A percentile compares a stretch with the other conserved stretches of the same genome.
phyloP scores from a whole-genome alignment of 179 eudicot genomes.

The Beta corolliflora region DNA sequence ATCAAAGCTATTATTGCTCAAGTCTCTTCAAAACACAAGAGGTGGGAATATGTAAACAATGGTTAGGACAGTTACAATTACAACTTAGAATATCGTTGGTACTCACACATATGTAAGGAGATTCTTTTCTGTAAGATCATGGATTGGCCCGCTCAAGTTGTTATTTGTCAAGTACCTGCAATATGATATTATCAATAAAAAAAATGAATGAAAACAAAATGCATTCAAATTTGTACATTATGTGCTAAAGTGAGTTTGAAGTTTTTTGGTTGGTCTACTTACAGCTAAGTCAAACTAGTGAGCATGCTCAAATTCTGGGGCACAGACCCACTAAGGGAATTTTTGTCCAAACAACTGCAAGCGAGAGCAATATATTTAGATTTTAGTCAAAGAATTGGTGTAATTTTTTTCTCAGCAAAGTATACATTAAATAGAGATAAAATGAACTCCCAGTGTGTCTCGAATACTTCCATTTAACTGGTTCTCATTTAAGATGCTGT shows the following conservation, averaged over 20 bases:
- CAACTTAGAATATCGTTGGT: not conserved
- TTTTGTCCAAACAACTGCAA: slow-evolving; percentile 58
- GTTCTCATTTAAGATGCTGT: slow-evolving; percentile 67
- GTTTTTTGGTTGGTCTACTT: slow-evolving; percentile 24
- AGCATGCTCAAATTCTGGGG: slow-evolving; percentile 45
- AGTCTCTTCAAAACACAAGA: slow-evolving; percentile 55
- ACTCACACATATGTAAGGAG: slow-evolving; percentile 47
- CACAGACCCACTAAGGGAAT: slow-evolving; percentile 44
- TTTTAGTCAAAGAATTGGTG: not conserved
- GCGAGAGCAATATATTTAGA: slow-evolving; percentile 14
- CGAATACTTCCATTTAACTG: slow-evolving; percentile 57
- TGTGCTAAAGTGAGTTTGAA: not conserved
- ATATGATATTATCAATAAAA: slow-evolving; percentile 3
- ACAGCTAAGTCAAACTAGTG: slow-evolving; percentile 43
- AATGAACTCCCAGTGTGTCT: slow-evolving; percentile 40
- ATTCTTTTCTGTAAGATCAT: slow-evolving; percentile 42
- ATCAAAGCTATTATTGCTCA: slow-evolving; percentile 73
- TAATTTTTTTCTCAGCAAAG: not conserved
- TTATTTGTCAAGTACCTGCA: slow-evolving; percentile 47
- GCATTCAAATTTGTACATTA: not conserved
- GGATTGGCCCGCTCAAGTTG: slow-evolving; percentile 34
- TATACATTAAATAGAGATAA: slow-evolving; percentile 18
- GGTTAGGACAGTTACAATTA: not conserved
- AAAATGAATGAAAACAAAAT: not conserved
- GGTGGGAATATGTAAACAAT: not conserved